phyloP scores from a whole-genome alignment of 257 asterid species.

The Solanum clarkiae region DNA sequence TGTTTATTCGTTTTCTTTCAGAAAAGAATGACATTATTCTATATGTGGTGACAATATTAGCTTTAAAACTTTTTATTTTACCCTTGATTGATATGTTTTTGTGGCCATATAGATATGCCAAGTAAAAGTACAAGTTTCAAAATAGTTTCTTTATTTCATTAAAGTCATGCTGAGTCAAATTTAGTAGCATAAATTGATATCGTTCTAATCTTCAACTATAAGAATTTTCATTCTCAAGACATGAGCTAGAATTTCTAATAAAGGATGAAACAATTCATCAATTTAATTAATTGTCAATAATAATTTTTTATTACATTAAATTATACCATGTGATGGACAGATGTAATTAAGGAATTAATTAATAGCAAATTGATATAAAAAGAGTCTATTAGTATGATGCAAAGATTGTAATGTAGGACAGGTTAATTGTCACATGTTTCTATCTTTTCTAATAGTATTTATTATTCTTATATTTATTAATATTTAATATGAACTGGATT shows the following conservation, averaged over 20 bases:
- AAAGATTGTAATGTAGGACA: background rate
- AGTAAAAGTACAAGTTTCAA: background rate
- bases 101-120: background rate
- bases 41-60: background rate
- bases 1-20: background rate
- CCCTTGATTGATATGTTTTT: background rate
- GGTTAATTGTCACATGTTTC: background rate
- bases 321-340: background rate
- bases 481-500: background rate
- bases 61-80: background rate
- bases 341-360: background rate
- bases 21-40: background rate
- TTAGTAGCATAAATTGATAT: background rate
- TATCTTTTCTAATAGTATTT: background rate
- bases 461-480: background rate
- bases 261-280: background rate
- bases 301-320: background rate
- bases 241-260: background rate
- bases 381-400: background rate
- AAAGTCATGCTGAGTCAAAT: background rate
- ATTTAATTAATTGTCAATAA: background rate
- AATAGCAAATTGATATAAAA: background rate
- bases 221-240: background rate
- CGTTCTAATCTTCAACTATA: background rate
- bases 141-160: background rate